Evolutionary conservation across 2,329 filamentous ascomycete species (phyloP).

Genomic region (Colletotrichum shisoi): DNA sequence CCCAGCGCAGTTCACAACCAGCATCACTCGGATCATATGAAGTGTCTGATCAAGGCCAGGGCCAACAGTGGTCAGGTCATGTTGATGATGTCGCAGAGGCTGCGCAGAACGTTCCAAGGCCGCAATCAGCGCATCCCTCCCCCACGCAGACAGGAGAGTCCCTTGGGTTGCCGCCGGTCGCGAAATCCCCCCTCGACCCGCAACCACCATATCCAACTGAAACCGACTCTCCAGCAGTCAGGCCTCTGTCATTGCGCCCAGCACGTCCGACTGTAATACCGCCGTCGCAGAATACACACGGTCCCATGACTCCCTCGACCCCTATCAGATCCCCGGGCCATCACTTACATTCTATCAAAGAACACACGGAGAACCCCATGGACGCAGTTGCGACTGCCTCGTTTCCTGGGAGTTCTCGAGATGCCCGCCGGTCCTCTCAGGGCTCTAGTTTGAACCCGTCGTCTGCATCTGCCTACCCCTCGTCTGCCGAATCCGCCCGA

Average conservation of each 20-base stretch:
- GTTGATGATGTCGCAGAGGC: background rate
- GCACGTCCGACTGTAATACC: conserved; percentile 15
- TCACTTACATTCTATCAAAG: conserved; percentile 38
- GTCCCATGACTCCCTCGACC: conserved; percentile 12
- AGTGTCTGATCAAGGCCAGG: background rate
- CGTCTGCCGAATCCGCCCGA: conserved; percentile 12
- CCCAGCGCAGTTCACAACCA: background rate
- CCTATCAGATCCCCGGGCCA: conserved; percentile 33
- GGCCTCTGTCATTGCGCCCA: conserved; percentile 11
- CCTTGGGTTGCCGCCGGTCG: background rate
- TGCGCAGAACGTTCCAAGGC: background rate
- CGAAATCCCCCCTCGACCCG: background rate
- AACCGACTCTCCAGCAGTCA: background rate
- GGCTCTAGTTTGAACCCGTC: background rate
- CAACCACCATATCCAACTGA: background rate
- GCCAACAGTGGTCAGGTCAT: background rate
- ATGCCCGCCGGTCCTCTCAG: background rate
- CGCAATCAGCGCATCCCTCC: conserved; percentile 13
- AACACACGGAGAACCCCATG: conserved; percentile 24
- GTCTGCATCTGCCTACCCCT: conserved; percentile 24
- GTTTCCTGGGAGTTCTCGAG: background rate
- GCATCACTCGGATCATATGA: background rate
- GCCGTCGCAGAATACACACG: conserved; percentile 9
- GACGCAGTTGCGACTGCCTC: background rate
- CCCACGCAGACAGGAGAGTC: background rate